Evolutionary conservation across 257 asterid genomes (phyloP).

Genomic region (Salvia hispanica): DNA sequence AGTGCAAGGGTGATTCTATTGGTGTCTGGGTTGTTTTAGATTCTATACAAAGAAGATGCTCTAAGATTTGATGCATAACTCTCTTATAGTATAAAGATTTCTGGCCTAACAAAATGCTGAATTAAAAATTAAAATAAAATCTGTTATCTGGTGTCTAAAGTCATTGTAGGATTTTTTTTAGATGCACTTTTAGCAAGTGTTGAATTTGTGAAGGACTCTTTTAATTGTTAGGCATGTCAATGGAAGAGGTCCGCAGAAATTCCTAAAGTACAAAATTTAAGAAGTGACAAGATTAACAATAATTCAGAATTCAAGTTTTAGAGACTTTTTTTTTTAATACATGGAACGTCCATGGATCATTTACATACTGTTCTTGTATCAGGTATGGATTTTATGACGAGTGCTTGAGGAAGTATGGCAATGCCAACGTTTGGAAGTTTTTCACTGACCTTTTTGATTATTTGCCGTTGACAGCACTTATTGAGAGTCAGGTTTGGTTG

Average conservation of each 20-base stretch:
- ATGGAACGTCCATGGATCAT: conserved; percentile 21
- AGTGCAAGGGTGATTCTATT: conserved; percentile 4
- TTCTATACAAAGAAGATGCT: neutral
- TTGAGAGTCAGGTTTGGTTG: conserved; percentile 91
- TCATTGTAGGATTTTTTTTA: neutral
- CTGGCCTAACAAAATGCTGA: neutral
- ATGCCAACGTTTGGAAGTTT: conserved; percentile 95
- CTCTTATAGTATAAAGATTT: neutral
- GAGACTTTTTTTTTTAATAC: conserved; percentile 7
- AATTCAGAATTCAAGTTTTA: conserved; percentile 9
- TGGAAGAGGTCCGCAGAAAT: neutral
- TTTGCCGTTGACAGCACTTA: conserved; percentile 94
- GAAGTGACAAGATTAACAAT: neutral
- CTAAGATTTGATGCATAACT: conserved; percentile 7
- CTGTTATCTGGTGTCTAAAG: neutral
- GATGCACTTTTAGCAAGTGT: neutral
- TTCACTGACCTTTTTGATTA: conserved; percentile 97
- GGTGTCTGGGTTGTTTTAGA: neutral
- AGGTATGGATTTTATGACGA: conserved; percentile 98
- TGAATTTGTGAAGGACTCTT: neutral
- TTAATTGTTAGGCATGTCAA: neutral
- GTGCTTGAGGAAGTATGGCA: conserved; percentile 97
- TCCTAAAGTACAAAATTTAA: neutral
- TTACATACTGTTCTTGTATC: conserved; percentile 39
- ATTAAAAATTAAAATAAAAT: neutral